Conservation (phyloP, 805 yeast species). For the Myxozyma udenii region DNA sequence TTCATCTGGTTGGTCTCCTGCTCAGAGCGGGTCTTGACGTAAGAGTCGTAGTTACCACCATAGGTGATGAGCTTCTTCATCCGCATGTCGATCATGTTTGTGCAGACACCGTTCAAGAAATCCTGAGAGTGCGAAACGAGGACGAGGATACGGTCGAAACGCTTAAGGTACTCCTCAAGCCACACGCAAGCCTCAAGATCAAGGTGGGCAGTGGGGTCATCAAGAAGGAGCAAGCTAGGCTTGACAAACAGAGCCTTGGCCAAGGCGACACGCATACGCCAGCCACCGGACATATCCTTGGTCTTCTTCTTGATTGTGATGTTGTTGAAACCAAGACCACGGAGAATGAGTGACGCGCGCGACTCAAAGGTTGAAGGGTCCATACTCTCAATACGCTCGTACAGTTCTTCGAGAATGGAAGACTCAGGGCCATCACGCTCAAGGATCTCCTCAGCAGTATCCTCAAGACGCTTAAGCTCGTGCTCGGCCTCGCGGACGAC, state of each 20-base stretch:
- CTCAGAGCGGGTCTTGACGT: constrained; percentile 90
- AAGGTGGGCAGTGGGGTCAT: constrained; percentile 99
- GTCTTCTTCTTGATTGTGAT: constrained; percentile 87
- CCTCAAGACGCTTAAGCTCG: constrained; percentile 88
- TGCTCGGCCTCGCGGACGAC: constrained; percentile 95
- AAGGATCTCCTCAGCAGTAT: constrained; percentile 81
- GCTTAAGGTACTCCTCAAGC: constrained; percentile 96
- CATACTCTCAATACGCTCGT: constrained; percentile 93
- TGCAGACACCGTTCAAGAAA: constrained; percentile 98
- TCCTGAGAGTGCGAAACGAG: constrained; percentile 98
- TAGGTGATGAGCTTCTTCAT: constrained; percentile 62
- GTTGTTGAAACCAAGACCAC: constrained; percentile 94
- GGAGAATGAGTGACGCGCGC: constrained; percentile 90
- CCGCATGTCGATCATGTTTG: constrained; percentile 98
- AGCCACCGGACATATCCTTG: constrained; percentile 99
- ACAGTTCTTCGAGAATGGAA: constrained; percentile 75
- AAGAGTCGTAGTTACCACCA: constrained; percentile 99
- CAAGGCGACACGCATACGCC: constrained; percentile 99
- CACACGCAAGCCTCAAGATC: constrained; percentile 99
- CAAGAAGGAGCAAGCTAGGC: constrained; percentile 89
- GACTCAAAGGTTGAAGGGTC: constrained; percentile 95
- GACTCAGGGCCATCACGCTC: constrained; percentile 94
- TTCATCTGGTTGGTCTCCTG: constrained; percentile 96
- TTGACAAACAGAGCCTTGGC: constrained; percentile 97
- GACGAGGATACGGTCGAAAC: constrained; percentile 89